Evolutionary conservation across 169 alveolate genomes (phyloP).

Genomic region (Plasmodium billcollinsi): DNA sequence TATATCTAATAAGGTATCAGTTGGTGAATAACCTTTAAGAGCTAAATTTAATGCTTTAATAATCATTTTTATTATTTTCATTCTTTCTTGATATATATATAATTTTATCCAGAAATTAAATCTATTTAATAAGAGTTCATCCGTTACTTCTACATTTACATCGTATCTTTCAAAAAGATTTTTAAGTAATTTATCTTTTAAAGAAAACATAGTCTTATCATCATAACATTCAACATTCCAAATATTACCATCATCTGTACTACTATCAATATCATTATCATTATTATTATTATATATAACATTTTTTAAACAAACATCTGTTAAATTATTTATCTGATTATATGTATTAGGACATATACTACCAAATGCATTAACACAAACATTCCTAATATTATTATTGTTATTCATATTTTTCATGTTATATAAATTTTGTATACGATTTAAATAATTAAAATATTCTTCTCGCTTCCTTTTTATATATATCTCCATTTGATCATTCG

Average conservation of each 20-base stretch:
- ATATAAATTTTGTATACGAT: not conserved
- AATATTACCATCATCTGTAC: not conserved
- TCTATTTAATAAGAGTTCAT: conserved; percentile 39
- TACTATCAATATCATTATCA: not conserved
- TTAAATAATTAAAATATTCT: not conserved
- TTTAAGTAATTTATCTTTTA: conserved; percentile 1
- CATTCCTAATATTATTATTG: not conserved
- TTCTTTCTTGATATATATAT: conserved; percentile 60
- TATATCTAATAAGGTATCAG: conserved; percentile 69
- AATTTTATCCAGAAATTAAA: conserved; percentile 55
- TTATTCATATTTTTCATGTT: not conserved
- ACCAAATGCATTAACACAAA: not conserved
- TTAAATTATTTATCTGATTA: not conserved
- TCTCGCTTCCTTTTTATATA: not conserved
- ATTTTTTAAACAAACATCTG: not conserved
- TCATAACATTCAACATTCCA: not conserved
- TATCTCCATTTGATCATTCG: conserved; percentile 2
- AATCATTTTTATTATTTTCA: conserved; percentile 60
- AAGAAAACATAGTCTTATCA: conserved; percentile 25
- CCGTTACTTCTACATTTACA: conserved; percentile 27
- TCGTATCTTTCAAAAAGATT: conserved; percentile 24
- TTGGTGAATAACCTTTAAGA: conserved; percentile 69
- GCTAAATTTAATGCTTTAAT: conserved; percentile 67
- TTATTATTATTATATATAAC: not conserved
- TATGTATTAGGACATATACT: not conserved